Conservation (phyloP, 805 yeast genomes). For the Wilhelminamyces savonicus region DNA sequence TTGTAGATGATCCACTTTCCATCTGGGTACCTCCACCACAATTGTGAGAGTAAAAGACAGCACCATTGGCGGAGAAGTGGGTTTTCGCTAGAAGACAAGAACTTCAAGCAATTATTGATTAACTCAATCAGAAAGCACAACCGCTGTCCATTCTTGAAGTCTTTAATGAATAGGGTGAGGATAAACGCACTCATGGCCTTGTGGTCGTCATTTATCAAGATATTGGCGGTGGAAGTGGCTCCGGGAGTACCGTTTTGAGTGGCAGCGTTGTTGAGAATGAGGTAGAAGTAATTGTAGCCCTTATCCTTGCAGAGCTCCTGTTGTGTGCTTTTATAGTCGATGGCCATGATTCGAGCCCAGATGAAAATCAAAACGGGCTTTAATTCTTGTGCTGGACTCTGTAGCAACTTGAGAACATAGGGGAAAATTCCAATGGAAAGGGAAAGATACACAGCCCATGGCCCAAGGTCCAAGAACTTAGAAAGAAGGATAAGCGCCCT, state of each 20-base stretch:
- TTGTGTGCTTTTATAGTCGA: conserved; percentile 84
- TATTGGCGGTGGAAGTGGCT: conserved; percentile 14
- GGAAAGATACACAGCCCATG: conserved; percentile 95
- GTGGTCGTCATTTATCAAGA: conserved; percentile 67
- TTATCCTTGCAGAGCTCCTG: conserved; percentile 87
- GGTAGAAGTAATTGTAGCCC: conserved; percentile 82
- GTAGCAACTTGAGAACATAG: conserved; percentile 81
- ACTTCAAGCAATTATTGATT: conserved; percentile 57
- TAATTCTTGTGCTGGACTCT: conserved; percentile 91
- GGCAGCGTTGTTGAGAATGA: conserved; percentile 52
- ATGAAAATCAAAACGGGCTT: conserved; percentile 92
- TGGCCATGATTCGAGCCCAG: conserved; percentile 97
- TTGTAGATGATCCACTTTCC: conserved; percentile 67
- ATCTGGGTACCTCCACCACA: conserved; percentile 67
- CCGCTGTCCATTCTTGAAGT: conserved; percentile 73
- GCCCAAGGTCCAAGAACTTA: conserved; percentile 86
- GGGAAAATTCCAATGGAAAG: conserved; percentile 94
- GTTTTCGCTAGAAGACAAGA: conserved; percentile 66
- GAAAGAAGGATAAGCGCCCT: conserved; percentile 81
- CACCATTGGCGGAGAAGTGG: conserved; percentile 94
- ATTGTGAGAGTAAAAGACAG: conserved; percentile 65
- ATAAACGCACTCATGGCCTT: conserved; percentile 95
- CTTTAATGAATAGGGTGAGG: conserved; percentile 75
- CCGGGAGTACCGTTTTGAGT: conserved; percentile 19
- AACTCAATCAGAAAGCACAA: conserved; percentile 72